These are phyloP conservation scores for Boletus sensibilis DNA, from an alignment of 768 basidiomycete species.

Conservation along the genomic window DNA sequence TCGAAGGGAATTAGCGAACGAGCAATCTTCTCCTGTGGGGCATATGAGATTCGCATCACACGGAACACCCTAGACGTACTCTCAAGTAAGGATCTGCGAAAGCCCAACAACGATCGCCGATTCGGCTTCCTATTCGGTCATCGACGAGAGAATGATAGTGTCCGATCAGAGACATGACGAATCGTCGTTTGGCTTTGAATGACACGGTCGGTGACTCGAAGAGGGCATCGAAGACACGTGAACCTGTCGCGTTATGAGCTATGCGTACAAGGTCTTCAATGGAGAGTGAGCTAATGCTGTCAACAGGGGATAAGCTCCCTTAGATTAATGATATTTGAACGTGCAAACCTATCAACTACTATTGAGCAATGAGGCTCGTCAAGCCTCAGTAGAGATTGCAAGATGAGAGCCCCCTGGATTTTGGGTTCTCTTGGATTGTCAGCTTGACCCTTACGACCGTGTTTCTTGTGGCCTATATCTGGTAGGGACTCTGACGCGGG, in stretches of 20 bases:
- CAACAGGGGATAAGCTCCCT: slow-evolving; percentile 6
- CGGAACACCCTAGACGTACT: slow-evolving; percentile 40
- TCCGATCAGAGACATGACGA: slow-evolving; percentile 75
- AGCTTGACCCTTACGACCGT: slow-evolving; percentile 15
- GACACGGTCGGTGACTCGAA: slow-evolving; percentile 68
- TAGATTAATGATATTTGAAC: background rate
- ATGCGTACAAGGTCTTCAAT: slow-evolving; percentile 57
- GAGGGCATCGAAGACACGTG: slow-evolving; percentile 76
- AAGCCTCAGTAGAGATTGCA: slow-evolving; percentile 80
- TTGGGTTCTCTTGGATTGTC: slow-evolving; percentile 56
- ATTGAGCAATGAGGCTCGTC: slow-evolving; percentile 62
- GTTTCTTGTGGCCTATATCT: slow-evolving; percentile 13
- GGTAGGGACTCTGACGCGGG: slow-evolving; percentile 6
- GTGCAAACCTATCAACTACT: slow-evolving; percentile 65
- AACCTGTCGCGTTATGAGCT: slow-evolving; percentile 65
- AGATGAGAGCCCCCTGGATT: slow-evolving; percentile 79
- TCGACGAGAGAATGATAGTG: slow-evolving; percentile 80
- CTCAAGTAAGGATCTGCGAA: slow-evolving; percentile 91
- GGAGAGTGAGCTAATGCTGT: slow-evolving; percentile 58
- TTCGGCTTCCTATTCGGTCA: slow-evolving; percentile 86
- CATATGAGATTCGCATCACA: slow-evolving; percentile 6
- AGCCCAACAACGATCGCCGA: slow-evolving; percentile 89
- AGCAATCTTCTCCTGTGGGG: slow-evolving; percentile 83
- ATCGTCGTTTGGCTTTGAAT: slow-evolving; percentile 61
- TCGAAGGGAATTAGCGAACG: slow-evolving; percentile 73